phyloP scores from a whole-genome alignment of 2,329 filamentous ascomycete genomes.

The Passalora sequoiae region DNA sequence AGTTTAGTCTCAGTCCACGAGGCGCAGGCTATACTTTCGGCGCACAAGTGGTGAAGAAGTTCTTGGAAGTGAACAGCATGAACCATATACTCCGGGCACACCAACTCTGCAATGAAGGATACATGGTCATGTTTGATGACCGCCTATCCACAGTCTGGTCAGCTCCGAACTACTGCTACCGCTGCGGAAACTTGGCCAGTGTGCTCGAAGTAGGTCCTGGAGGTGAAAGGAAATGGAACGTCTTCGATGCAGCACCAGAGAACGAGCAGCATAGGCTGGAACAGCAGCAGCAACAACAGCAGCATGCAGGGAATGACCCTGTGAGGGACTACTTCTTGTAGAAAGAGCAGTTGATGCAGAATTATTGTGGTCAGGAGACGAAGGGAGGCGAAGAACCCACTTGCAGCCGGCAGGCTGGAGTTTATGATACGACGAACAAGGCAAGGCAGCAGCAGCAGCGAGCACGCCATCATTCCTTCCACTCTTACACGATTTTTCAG shows the following conservation, averaged over 20 bases:
- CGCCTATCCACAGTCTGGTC: slow-evolving; percentile 95
- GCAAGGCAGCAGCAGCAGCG: no score
- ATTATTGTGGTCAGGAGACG: no score
- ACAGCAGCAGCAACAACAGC: slow-evolving; percentile 63
- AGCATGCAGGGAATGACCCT: slow-evolving; percentile 65
- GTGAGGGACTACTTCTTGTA: slow-evolving; percentile 65
- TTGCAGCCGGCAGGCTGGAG: no score
- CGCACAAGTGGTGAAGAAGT: slow-evolving; percentile 96
- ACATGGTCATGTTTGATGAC: slow-evolving; percentile 94
- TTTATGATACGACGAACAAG: no score
- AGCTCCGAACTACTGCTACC: slow-evolving; percentile 68
- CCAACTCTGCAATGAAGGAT: slow-evolving; percentile 96
- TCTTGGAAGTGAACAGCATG: slow-evolving; percentile 95
- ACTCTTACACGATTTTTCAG: no score
- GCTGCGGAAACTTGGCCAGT: slow-evolving; percentile 92
- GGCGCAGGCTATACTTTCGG: slow-evolving; percentile 97
- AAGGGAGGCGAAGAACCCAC: no score
- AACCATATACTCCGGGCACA: slow-evolving; percentile 96
- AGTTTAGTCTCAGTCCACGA: slow-evolving; percentile 88
- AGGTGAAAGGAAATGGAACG: slow-evolving; percentile 92
- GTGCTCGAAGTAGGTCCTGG: slow-evolving; percentile 93
- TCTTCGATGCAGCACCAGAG: slow-evolving; percentile 93
- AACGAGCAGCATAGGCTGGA: slow-evolving; percentile 83
- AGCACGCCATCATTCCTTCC: no score
- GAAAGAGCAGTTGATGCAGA: no score